phyloP scores from a whole-genome alignment of 2,329 filamentous ascomycete genomes.

The Leptosphaerulina australis region DNA sequence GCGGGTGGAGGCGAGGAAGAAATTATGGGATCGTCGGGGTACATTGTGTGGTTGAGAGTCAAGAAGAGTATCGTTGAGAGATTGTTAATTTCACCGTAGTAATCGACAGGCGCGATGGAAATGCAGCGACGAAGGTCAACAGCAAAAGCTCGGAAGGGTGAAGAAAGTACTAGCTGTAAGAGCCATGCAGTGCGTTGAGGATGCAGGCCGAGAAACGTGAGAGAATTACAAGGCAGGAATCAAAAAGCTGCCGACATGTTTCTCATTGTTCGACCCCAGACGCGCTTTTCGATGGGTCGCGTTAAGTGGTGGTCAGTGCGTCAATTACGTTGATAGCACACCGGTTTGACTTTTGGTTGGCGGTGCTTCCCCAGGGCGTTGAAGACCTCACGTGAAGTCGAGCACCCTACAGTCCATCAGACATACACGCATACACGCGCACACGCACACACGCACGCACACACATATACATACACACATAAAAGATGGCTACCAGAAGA shows the following conservation, averaged over 20 bases:
- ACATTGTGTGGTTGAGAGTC: slow-evolving; percentile 30
- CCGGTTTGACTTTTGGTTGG: no score
- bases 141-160: background rate
- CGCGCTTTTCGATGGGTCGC: slow-evolving; percentile 18
- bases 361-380: background rate
- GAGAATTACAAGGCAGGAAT: background rate
- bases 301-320: slow-evolving; percentile 17
- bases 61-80: background rate
- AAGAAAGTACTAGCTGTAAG: slow-evolving; percentile 2
- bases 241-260: background rate
- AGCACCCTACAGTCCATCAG: no score
- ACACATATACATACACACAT: background rate
- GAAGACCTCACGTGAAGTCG: background rate
- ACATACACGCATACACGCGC: no score
- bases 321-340: slow-evolving; percentile 7
- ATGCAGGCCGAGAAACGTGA: background rate
- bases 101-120: slow-evolving; percentile 8
- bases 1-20: slow-evolving; percentile 39
- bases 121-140: slow-evolving; percentile 1
- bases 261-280: slow-evolving; percentile 9
- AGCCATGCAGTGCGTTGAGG: background rate
- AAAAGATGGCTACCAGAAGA: slow-evolving; percentile 71
- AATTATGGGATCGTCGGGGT: slow-evolving; percentile 42
- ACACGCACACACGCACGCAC: no score
- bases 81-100: slow-evolving; percentile 1